A percentile compares a stretch with the other conserved stretches of the same genome.
Conservation (phyloP, 225 moss, liverwort and hornwort genomes). For the Sphagnum tenellum region DNA sequence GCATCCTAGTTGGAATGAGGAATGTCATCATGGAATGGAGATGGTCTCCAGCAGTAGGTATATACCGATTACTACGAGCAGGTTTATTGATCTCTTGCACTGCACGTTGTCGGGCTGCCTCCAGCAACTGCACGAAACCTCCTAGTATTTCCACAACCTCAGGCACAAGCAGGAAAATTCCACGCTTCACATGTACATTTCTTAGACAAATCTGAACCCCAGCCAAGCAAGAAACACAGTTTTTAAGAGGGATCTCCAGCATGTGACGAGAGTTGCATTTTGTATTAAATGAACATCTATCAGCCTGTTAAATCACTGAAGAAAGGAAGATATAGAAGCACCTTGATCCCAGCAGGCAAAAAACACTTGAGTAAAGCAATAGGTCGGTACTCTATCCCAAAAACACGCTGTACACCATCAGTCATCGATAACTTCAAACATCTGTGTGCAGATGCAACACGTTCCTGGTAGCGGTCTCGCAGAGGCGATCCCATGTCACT, state of each 20-base stretch:
- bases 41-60: slow-evolving; percentile 4
- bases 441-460: slow-evolving; percentile 50
- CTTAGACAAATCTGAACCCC: slow-evolving; percentile 48
- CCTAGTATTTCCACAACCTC: slow-evolving; percentile 80
- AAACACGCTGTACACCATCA: slow-evolving; percentile 85
- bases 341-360: slow-evolving; percentile 83
- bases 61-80: slow-evolving; percentile 83
- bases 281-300: not conserved
- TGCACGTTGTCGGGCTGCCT: slow-evolving; percentile 78
- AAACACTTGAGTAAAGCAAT: slow-evolving; percentile 55
- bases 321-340: slow-evolving; percentile 3
- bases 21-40: not conserved
- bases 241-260: not conserved
- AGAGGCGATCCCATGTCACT: slow-evolving; percentile 65
- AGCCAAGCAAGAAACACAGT: not conserved
- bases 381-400: slow-evolving; percentile 78
- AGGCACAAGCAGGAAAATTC: slow-evolving; percentile 68
- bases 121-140: slow-evolving; percentile 70
- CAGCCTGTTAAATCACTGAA: not conserved
- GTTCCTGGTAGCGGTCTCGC: slow-evolving; percentile 77
- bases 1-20: too few species aligned
- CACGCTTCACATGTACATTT: slow-evolving; percentile 71
- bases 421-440: slow-evolving; percentile 89
- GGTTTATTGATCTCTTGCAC: slow-evolving; percentile 82
- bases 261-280: not conserved